These are phyloP conservation scores for Cercospora sesami DNA, from an alignment of 2,329 filamentous ascomycete genomes.

Conservation along the genomic window DNA sequence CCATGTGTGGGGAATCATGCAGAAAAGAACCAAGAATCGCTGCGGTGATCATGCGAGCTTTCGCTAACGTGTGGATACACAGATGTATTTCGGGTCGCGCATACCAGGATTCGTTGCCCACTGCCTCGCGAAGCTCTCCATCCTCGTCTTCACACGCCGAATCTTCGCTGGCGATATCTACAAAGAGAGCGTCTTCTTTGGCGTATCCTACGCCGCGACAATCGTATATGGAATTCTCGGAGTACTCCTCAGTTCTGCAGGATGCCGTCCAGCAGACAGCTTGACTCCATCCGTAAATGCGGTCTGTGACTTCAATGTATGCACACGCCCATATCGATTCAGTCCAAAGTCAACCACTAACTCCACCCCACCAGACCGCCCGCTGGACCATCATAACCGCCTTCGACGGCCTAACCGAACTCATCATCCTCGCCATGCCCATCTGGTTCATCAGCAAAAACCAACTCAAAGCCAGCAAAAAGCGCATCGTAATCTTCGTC, in stretches of 20 bases:
- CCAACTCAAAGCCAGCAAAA: constrained; percentile 28
- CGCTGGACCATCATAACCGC: constrained; percentile 27
- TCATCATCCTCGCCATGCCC: constrained; percentile 30
- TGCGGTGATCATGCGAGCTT: not conserved
- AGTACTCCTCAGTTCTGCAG: constrained; percentile 28
- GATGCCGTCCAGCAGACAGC: constrained; percentile 22
- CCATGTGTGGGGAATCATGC: not conserved
- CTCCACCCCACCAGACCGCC: constrained; percentile 7
- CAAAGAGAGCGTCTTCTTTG: constrained; percentile 28
- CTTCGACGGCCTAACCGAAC: constrained; percentile 28
- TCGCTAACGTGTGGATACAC: not conserved
- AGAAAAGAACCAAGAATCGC: not conserved
- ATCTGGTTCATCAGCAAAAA: constrained; percentile 32
- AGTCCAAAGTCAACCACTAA: not conserved
- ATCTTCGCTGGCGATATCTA: constrained; percentile 30
- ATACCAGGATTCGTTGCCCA: constrained; percentile 26
- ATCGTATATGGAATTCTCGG: constrained; percentile 24
- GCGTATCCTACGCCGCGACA: constrained; percentile 18
- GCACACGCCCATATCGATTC: not conserved
- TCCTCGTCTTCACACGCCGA: constrained; percentile 29
- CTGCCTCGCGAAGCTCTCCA: constrained; percentile 28
- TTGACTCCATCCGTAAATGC: constrained; percentile 22
- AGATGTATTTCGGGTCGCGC: constrained; percentile 29
- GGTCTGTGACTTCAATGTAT: constrained; percentile 29
- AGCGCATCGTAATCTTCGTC: constrained; percentile 28